Percentiles rank a stretch among this genome's conserved stretches.
Evolutionary conservation across 1,284 basidiomycete species (phyloP).

Genomic region (Jaminaea rosea): DNA sequence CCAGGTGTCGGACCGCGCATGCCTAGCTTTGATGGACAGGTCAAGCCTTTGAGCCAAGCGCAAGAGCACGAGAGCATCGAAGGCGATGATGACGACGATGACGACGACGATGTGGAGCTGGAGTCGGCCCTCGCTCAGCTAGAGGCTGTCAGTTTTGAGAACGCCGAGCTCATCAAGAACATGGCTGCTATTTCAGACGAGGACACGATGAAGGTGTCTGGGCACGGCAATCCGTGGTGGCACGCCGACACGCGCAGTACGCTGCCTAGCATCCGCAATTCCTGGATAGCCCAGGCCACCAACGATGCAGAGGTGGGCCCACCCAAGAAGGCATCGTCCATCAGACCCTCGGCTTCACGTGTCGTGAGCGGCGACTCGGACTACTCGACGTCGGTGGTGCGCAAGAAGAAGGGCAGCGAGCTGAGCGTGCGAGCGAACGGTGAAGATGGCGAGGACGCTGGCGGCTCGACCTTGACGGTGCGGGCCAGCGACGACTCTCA

Average conservation of each 20-base stretch:
- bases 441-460: slow-evolving; percentile 10
- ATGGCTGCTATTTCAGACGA: slow-evolving; percentile 17
- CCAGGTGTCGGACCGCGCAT: slow-evolving; percentile 55
- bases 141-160: slow-evolving; percentile 29
- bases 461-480: slow-evolving; percentile 20
- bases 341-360: too few relatives aligned
- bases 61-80: not conserved
- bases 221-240: slow-evolving; percentile 43
- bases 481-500: too few relatives aligned
- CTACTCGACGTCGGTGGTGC: slow-evolving; percentile 39
- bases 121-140: slow-evolving; percentile 35
- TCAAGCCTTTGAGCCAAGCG: slow-evolving; percentile 52
- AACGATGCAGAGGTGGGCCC: not conserved
- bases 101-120: slow-evolving; percentile 28
- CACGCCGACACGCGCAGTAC: slow-evolving; percentile 21
- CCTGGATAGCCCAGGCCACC: not conserved
- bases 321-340: too few relatives aligned
- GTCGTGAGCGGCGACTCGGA: slow-evolving; percentile 15
- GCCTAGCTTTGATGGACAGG: slow-evolving; percentile 71
- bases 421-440: slow-evolving; percentile 7
- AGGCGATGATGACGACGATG: too few relatives aligned
- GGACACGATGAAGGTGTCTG: slow-evolving; percentile 36
- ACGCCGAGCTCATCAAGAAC: slow-evolving; percentile 10
- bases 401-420: slow-evolving; percentile 24
- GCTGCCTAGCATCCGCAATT: slow-evolving; percentile 21